A percentile compares a stretch with the other conserved stretches of the same genome.
phyloP scores from a whole-genome alignment of 768 basidiomycete species.

The Hygrocybe punicea region DNA sequence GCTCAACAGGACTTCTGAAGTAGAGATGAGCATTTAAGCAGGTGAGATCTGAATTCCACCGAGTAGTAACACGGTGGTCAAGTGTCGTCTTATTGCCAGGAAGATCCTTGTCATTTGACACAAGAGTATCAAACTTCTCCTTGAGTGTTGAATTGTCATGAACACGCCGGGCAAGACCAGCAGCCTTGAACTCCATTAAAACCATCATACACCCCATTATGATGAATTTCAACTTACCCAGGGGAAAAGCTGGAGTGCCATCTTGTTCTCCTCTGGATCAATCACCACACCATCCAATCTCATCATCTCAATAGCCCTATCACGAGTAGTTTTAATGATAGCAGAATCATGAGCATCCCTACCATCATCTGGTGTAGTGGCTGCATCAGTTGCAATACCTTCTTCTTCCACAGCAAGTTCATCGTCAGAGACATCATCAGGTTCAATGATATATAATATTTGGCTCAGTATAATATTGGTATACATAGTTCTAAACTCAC shows the following conservation, averaged over 20 bases:
- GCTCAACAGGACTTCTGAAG: constrained; percentile 21
- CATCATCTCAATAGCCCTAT: constrained; percentile 10
- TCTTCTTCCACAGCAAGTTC: constrained; percentile 9
- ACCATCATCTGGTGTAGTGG: constrained; percentile 13
- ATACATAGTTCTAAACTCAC: neutral
- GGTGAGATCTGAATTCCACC: neutral
- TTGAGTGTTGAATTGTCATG: constrained; percentile 23
- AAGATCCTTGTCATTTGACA: constrained; percentile 11
- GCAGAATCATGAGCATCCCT: constrained; percentile 17
- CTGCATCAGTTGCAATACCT: constrained; percentile 1
- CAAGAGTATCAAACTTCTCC: constrained; percentile 24
- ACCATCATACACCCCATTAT: too few species aligned
- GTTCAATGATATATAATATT: neutral
- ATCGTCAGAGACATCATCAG: constrained; percentile 6
- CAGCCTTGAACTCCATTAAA: constrained; percentile 6
- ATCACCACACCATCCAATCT: constrained; percentile 3
- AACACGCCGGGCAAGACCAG: constrained; percentile 24
- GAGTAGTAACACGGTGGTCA: constrained; percentile 1
- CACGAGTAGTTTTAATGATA: constrained; percentile 9
- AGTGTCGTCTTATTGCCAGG: constrained; percentile 16
- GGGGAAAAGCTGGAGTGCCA: constrained; percentile 20
- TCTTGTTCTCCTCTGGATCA: constrained; percentile 4
- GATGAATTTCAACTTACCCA: too few species aligned
- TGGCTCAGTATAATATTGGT: neutral
- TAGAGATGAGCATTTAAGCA: constrained; percentile 26